A percentile compares a stretch with the other conserved stretches of the same genome.
These are phyloP conservation scores for Fraxinus greggii DNA, from an alignment of 305 asterid genomes.

Conservation along the genomic window DNA sequence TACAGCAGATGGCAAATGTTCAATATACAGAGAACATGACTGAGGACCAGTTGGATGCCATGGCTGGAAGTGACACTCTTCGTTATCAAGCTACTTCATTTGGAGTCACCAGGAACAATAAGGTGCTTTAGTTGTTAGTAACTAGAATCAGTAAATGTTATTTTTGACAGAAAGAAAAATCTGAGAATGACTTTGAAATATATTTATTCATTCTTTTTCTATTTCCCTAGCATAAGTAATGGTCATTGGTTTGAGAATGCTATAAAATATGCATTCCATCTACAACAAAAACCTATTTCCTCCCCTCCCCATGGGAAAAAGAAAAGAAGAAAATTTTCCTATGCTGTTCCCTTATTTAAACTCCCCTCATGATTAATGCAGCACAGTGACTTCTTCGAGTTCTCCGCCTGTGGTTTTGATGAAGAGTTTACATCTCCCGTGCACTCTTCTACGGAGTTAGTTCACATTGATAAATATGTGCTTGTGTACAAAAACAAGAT, in stretches of 20 bases:
- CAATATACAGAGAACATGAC: conserved; percentile 99
- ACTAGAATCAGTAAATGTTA: neutral
- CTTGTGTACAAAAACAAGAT: neutral
- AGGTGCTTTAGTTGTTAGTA: conserved; percentile 45
- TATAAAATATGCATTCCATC: neutral
- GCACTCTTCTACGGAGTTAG: neutral
- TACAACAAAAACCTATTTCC: neutral
- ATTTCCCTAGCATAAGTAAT: neutral
- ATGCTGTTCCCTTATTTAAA: neutral
- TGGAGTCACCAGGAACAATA: conserved; percentile 88
- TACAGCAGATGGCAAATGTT: conserved; percentile 99
- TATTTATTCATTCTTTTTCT: neutral
- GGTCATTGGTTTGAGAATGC: conserved; percentile 4
- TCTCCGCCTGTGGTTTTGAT: neutral
- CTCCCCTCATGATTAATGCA: neutral
- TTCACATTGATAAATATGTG: neutral
- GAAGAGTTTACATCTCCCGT: neutral
- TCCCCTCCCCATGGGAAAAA: neutral
- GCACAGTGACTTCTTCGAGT: conserved; percentile 4
- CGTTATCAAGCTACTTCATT: conserved; percentile 99
- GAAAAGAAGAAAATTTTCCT: neutral
- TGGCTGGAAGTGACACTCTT: conserved; percentile 98
- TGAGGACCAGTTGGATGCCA: conserved; percentile 96
- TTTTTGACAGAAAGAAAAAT: neutral
- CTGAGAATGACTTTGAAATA: neutral